Conservation (phyloP, 108 stramenopile genomes). For the Skeletonema potamos region DNA sequence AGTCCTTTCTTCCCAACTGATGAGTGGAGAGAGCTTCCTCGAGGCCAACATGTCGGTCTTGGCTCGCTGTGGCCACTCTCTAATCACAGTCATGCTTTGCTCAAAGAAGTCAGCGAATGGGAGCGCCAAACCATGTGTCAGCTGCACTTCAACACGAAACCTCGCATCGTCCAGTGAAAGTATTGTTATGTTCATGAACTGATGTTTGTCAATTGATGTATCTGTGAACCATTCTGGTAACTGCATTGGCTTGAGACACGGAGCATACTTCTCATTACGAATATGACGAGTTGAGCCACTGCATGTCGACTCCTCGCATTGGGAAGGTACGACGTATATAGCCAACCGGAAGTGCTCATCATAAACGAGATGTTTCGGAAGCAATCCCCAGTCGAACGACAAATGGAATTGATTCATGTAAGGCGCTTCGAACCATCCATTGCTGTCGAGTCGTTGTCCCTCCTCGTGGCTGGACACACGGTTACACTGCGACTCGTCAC, state of each 20-base stretch:
- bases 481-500: constrained; percentile 34
- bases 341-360: constrained; percentile 75
- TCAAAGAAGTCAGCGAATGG: constrained; percentile 61
- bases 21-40: constrained; percentile 58
- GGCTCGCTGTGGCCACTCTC: constrained; percentile 43
- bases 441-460: constrained; percentile 46
- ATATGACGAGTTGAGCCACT: constrained; percentile 30
- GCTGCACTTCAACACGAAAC: constrained; percentile 74
- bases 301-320: constrained; percentile 66
- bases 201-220: constrained; percentile 51
- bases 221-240: constrained; percentile 68
- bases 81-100: constrained; percentile 59
- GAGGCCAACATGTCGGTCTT: constrained; percentile 14
- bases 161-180: constrained; percentile 76
- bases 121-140: constrained; percentile 67
- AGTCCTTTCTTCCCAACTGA: constrained; percentile 59
- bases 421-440: constrained; percentile 66
- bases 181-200: constrained; percentile 65
- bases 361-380: constrained; percentile 64
- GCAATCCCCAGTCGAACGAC: constrained; percentile 66
- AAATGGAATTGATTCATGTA: constrained; percentile 62
- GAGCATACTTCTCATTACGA: constrained; percentile 54
- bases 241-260: constrained; percentile 69
- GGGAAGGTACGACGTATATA: constrained; percentile 63
- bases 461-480: constrained; percentile 49